Evolutionary conservation across 164 flowering plant species (phyloP).

Genomic region (Dillenia suffruticosa): DNA sequence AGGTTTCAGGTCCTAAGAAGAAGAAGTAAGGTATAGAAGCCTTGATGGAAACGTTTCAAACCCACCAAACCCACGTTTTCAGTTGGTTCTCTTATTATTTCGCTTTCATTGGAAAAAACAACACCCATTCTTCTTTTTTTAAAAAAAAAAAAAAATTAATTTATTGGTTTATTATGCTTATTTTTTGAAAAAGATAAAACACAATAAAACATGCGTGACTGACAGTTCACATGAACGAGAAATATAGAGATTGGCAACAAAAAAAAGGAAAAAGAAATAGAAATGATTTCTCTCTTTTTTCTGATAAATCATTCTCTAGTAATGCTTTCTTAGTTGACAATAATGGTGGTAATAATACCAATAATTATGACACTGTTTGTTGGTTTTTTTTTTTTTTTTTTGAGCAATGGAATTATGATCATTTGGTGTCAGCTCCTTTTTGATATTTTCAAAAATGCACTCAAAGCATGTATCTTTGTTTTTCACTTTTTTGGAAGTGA

Average conservation of each 20-base stretch:
- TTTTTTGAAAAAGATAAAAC: too few species aligned
- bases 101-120: conserved; percentile 32
- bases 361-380: conserved; percentile 2
- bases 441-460: too few species aligned
- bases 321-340: conserved; percentile 9
- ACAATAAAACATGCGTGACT: conserved; percentile 1
- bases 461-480: too few species aligned
- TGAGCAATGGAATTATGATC: conserved; percentile 11
- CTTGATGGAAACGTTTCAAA: conserved; percentile 53
- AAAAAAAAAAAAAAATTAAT: too few species aligned
- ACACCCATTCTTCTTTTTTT: conserved; percentile 4
- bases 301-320: background rate
- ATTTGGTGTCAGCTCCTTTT: conserved; percentile 17
- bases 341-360: conserved; percentile 12
- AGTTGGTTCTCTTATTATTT: conserved; percentile 26
- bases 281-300: too few species aligned
- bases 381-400: conserved; percentile 6
- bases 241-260: conserved; percentile 10
- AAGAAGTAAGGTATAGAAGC: conserved; percentile 27
- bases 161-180: too few species aligned
- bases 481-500: too few species aligned
- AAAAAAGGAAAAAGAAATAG: too few species aligned
- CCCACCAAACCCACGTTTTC: conserved; percentile 12
- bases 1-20: conserved; percentile 34
- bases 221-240: conserved; percentile 22